Conservation (phyloP, 2,329 filamentous ascomycete genomes). For the Neonectria punicea region DNA sequence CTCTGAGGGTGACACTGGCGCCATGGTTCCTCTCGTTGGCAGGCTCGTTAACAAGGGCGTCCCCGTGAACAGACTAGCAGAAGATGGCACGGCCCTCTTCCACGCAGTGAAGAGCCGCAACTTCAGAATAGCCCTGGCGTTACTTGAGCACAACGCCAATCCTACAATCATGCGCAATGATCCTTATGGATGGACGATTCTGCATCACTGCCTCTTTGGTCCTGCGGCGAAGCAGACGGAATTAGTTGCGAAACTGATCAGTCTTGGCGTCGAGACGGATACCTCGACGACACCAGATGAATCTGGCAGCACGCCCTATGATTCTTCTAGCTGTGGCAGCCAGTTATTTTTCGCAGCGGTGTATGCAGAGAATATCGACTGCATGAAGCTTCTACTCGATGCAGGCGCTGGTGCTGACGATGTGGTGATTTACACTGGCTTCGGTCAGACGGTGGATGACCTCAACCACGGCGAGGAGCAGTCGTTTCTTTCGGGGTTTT, state of each 20-base stretch:
- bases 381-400: conserved; percentile 10
- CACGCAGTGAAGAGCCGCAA: background rate
- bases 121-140: background rate
- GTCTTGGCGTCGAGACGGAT: conserved; percentile 10
- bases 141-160: conserved; percentile 20
- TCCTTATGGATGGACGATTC: conserved; percentile 13
- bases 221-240: background rate
- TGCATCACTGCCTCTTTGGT: conserved; percentile 20
- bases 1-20: background rate
- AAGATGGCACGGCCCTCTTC: conserved; percentile 8
- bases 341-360: conserved; percentile 20
- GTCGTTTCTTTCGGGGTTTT: conserved; percentile 20
- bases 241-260: conserved; percentile 10
- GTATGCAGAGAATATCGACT: background rate
- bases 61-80: conserved; percentile 5
- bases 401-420: conserved; percentile 16
- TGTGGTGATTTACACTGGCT: background rate
- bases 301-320: background rate
- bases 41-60: conserved; percentile 7
- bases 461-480: background rate
- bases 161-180: conserved; percentile 13
- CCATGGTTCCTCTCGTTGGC: background rate
- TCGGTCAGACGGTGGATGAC: background rate
- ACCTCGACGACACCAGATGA: background rate
- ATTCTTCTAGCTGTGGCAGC: conserved; percentile 9